Percentiles rank a stretch among this genome's conserved stretches.
Conservation (phyloP, 768 basidiomycete genomes). For the Mycena vulgaris region DNA sequence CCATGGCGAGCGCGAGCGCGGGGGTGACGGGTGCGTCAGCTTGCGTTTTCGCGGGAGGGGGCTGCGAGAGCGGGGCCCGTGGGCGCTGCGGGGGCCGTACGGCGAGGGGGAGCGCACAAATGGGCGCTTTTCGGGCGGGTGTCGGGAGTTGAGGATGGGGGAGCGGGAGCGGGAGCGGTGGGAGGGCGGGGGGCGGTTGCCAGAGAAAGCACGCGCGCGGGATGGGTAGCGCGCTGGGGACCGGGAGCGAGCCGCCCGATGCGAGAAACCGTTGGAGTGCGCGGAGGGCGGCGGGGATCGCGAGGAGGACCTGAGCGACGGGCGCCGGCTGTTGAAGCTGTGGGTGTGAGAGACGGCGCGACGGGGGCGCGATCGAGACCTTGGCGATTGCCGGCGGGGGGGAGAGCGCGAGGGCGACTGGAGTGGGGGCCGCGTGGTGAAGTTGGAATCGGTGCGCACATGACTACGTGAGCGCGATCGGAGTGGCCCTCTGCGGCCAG, state of each 20-base stretch:
- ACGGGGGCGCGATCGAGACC: conserved; percentile 9
- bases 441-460: not conserved
- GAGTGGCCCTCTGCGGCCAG: conserved; percentile 7
- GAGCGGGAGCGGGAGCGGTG: conserved; percentile 14
- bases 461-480: conserved; percentile 17
- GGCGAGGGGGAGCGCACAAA: conserved; percentile 30
- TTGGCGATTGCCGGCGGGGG: not conserved
- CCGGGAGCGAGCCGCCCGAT: conserved; percentile 8
- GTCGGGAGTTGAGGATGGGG: conserved; percentile 21
- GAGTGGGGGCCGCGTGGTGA: not conserved
- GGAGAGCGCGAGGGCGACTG: conserved; percentile 16
- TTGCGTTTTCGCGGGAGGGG: conserved; percentile 26
- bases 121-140: conserved; percentile 16
- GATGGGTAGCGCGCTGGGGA: conserved; percentile 1
- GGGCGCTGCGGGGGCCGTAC: conserved; percentile 5
- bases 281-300: conserved; percentile 29
- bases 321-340: conserved; percentile 21
- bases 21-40: not conserved
- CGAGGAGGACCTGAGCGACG: not conserved
- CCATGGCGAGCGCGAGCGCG: too few species aligned
- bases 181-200: not conserved
- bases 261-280: conserved; percentile 11
- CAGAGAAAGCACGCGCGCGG: conserved; percentile 21
- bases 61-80: conserved; percentile 17
- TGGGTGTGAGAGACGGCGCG: conserved; percentile 6